A percentile compares a stretch with the other conserved stretches of the same genome.
These are phyloP conservation scores for Eudorina sp. DNA, from an alignment of 139 green algal species.

Conservation along the genomic window DNA sequence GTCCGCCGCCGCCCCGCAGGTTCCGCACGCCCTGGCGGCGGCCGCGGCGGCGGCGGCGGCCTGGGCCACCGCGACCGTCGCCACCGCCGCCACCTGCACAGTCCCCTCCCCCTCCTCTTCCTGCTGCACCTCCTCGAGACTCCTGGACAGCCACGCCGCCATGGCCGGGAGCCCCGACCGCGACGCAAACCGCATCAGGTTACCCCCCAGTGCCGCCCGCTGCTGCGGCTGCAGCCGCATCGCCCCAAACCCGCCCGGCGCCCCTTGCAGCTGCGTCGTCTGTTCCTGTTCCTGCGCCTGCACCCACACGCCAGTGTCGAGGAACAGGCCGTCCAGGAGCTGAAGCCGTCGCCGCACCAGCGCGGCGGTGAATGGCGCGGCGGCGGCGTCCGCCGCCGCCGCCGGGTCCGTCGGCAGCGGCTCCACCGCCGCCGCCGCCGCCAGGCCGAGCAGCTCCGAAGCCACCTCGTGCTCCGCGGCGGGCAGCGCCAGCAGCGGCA, in stretches of 20 bases:
- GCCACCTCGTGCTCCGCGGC: neutral
- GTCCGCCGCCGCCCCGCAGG: no score
- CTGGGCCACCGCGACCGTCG: neutral
- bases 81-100: neutral
- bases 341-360: neutral
- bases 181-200: neutral
- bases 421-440: neutral
- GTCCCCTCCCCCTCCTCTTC: neutral
- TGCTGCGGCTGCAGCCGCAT: neutral
- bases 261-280: neutral
- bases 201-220: neutral
- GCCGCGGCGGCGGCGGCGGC: no score
- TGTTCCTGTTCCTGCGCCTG: neutral
- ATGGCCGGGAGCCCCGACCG: neutral
- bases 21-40: no score
- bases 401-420: neutral
- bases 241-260: neutral
- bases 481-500: neutral
- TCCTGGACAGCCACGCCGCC: neutral
- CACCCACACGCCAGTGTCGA: slow-evolving; percentile 12
- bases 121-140: neutral
- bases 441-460: neutral
- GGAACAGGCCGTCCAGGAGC: neutral
- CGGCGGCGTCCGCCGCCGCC: neutral
- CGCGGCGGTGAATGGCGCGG: neutral